phyloP scores from a whole-genome alignment of 768 basidiomycete species.

The Candolleomyces eurysporus region DNA sequence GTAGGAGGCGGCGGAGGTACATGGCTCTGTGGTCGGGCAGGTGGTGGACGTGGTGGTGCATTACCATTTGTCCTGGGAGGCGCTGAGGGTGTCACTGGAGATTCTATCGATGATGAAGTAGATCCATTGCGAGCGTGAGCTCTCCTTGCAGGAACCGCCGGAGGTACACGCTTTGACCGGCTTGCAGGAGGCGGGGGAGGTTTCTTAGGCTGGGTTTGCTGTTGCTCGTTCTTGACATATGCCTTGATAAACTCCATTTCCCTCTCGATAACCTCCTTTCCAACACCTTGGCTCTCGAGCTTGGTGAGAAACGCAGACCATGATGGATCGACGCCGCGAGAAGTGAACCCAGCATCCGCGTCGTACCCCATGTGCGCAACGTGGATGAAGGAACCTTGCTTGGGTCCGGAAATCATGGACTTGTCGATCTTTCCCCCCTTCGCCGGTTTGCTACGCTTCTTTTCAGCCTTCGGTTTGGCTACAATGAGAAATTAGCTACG shows the following conservation, averaged over 20 bases:
- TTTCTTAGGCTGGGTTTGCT: slow-evolving; percentile 41
- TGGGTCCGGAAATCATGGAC: slow-evolving; percentile 85
- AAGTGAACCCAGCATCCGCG: slow-evolving; percentile 80
- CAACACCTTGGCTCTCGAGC: slow-evolving; percentile 65
- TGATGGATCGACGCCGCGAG: slow-evolving; percentile 83
- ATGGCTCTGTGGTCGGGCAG: slow-evolving; percentile 30
- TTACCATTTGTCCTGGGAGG: slow-evolving; percentile 3
- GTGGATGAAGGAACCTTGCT: slow-evolving; percentile 77
- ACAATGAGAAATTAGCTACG: not conserved
- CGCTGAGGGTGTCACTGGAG: slow-evolving; percentile 16
- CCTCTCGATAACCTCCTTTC: slow-evolving; percentile 62
- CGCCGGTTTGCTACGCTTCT: slow-evolving; percentile 43
- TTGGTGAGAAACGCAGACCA: slow-evolving; percentile 75
- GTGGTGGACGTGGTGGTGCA: slow-evolving; percentile 34
- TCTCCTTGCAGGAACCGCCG: slow-evolving; percentile 13
- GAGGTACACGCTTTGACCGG: slow-evolving; percentile 29
- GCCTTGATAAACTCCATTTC: slow-evolving; percentile 90
- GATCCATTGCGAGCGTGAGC: not conserved
- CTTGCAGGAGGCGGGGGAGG: slow-evolving; percentile 48
- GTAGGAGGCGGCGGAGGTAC: slow-evolving; percentile 28
- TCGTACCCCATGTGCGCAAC: slow-evolving; percentile 97
- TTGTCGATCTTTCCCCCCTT: slow-evolving; percentile 87
- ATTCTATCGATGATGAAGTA: not conserved
- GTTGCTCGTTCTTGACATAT: slow-evolving; percentile 60
- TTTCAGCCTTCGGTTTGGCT: slow-evolving; percentile 54